A percentile compares a stretch with the other conserved stretches of the same genome.
Evolutionary conservation across 257 asterid species (phyloP).

Genomic region (Plantago major): DNA sequence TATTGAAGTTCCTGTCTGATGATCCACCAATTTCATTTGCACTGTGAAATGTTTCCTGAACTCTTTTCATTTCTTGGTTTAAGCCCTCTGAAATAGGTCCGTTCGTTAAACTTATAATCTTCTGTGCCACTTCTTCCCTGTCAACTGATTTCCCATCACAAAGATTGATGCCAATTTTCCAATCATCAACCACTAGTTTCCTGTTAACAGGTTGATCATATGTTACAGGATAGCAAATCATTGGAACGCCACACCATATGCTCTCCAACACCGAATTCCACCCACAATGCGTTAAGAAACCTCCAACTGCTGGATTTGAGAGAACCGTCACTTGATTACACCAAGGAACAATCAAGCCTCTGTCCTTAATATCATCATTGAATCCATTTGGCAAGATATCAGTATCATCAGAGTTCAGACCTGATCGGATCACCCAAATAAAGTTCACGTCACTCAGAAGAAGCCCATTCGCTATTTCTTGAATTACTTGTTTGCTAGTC

Average conservation of each 20-base stretch:
- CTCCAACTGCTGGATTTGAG: conserved; percentile 32
- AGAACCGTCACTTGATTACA: conserved; percentile 33
- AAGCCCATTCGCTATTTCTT: conserved; percentile 33
- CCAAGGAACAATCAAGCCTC: conserved; percentile 41
- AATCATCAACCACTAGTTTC: conserved; percentile 26
- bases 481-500: conserved; percentile 18
- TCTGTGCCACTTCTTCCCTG: conserved; percentile 14
- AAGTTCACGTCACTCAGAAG: conserved; percentile 35
- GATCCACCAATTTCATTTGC: conserved; percentile 10
- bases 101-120: conserved; percentile 12
- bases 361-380: conserved; percentile 17
- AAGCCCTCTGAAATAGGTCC: neutral
- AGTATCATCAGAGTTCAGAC: conserved; percentile 22
- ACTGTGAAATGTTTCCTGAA: neutral
- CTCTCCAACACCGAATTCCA: conserved; percentile 34
- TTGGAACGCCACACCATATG: conserved; percentile 25
- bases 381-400: conserved; percentile 29
- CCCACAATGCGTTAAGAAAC: conserved; percentile 43
- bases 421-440: conserved; percentile 45
- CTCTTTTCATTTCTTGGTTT: conserved; percentile 11
- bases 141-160: neutral
- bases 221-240: conserved; percentile 29
- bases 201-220: conserved; percentile 27
- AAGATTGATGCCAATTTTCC: conserved; percentile 20
- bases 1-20: conserved; percentile 2